Evolutionary conservation across 768 basidiomycete genomes (phyloP).

Genomic region (Auriscalpium vulgare): DNA sequence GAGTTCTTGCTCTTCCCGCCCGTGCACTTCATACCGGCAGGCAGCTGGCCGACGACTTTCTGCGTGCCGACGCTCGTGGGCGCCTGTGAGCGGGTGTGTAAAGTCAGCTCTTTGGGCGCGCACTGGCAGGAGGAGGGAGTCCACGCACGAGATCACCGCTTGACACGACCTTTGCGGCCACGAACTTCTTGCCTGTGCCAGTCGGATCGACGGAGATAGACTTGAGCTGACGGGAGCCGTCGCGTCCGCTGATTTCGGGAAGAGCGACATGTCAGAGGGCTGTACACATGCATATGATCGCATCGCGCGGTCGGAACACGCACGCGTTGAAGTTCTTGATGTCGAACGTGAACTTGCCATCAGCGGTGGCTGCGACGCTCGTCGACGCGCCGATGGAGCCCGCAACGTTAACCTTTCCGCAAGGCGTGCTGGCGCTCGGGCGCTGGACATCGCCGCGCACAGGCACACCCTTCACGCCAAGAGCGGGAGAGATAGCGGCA

Average conservation of each 20-base stretch:
- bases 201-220: conserved; percentile 36
- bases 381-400: conserved; percentile 29
- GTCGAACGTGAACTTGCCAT: conserved; percentile 36
- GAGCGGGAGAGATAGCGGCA: conserved; percentile 35
- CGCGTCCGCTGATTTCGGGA: conserved; percentile 26
- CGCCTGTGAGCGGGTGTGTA: conserved; percentile 20
- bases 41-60: conserved; percentile 35
- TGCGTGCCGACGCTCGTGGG: conserved; percentile 33
- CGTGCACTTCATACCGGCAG: conserved; percentile 42
- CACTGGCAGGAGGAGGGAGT: no score
- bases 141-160: conserved; percentile 39
- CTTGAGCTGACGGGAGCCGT: conserved; percentile 40
- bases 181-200: conserved; percentile 23
- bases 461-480: conserved; percentile 25
- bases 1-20: conserved; percentile 36
- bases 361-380: conserved; percentile 20
- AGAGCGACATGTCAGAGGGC: background rate
- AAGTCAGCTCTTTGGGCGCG: background rate
- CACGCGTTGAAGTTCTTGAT: conserved; percentile 44
- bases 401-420: conserved; percentile 37
- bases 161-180: conserved; percentile 31
- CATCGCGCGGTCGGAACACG: background rate
- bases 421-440: conserved; percentile 25
- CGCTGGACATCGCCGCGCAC: conserved; percentile 22
- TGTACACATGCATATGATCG: background rate